Percentiles rank a stretch among this genome's conserved stretches.
These are phyloP conservation scores for Bromus sterilis DNA, from an alignment of 176 grass and related monocot genomes.

Conservation along the genomic window DNA sequence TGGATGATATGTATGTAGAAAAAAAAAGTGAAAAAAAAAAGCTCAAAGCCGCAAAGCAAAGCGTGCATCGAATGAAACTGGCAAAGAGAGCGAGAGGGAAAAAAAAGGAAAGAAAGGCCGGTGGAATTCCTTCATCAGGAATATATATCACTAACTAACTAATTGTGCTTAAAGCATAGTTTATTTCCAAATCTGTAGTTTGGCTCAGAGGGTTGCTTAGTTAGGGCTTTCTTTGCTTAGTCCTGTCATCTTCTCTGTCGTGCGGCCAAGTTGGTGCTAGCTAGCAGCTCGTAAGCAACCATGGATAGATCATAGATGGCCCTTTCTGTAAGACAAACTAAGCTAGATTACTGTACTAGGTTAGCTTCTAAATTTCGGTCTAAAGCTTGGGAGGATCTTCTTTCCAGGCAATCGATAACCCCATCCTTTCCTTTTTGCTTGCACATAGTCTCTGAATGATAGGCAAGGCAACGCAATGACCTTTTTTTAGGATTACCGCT, in stretches of 20 bases:
- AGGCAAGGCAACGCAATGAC: neutral
- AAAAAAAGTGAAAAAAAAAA: conserved; percentile 4
- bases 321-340: neutral
- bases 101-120: conserved; percentile 1
- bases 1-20: neutral
- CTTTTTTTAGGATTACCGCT: neutral
- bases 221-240: neutral
- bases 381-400: neutral
- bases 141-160: no score
- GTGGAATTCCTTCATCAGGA: neutral
- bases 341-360: neutral
- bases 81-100: neutral
- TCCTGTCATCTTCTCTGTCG: neutral
- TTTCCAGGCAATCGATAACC: neutral
- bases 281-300: neutral
- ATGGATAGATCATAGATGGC: no score
- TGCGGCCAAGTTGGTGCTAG: neutral
- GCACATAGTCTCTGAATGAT: neutral
- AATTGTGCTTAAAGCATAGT: neutral
- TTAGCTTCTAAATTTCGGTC: neutral
- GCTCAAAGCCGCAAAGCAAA: conserved; percentile 11
- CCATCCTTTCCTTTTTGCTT: neutral
- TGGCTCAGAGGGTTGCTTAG: neutral
- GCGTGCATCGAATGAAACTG: neutral
- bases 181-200: neutral